Evolutionary conservation across 2,329 filamentous ascomycete species (phyloP).

Genomic region (Alternaria metachromatica): DNA sequence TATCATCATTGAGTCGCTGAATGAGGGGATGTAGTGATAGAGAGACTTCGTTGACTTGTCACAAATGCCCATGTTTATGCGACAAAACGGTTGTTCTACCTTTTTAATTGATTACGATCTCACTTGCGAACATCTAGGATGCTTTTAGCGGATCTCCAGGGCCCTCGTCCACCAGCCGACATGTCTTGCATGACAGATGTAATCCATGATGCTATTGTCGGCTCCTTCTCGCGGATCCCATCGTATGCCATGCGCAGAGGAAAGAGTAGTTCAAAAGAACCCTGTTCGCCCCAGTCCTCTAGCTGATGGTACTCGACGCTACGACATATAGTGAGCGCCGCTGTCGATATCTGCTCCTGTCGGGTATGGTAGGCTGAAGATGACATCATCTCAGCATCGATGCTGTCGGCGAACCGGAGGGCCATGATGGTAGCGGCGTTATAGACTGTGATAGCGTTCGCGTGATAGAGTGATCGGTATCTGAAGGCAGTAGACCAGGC

Average conservation of each 20-base stretch:
- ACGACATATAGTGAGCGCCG: background rate
- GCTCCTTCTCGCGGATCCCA: background rate
- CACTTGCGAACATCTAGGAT: background rate
- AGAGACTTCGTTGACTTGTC: background rate
- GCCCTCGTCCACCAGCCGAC: background rate
- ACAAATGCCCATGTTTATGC: background rate
- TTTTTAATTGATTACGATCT: background rate
- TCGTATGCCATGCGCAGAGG: slow-evolving; percentile 5
- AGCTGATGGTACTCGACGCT: background rate
- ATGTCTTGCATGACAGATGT: background rate
- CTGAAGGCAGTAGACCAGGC: background rate
- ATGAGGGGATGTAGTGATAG: background rate
- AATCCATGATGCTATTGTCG: background rate
- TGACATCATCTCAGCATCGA: background rate
- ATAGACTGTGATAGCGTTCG: background rate
- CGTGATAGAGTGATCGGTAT: background rate
- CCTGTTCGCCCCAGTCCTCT: background rate
- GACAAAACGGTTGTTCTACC: background rate
- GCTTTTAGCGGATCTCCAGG: background rate
- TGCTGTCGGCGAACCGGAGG: background rate
- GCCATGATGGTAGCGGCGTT: background rate
- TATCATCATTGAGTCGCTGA: background rate
- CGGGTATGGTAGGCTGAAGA: background rate
- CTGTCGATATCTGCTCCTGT: background rate
- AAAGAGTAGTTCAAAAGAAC: background rate